A percentile compares a stretch with the other conserved stretches of the same genome.
phyloP scores from a whole-genome alignment of 2,329 filamentous ascomycete genomes.

The Neocatenulostroma microsporum region DNA sequence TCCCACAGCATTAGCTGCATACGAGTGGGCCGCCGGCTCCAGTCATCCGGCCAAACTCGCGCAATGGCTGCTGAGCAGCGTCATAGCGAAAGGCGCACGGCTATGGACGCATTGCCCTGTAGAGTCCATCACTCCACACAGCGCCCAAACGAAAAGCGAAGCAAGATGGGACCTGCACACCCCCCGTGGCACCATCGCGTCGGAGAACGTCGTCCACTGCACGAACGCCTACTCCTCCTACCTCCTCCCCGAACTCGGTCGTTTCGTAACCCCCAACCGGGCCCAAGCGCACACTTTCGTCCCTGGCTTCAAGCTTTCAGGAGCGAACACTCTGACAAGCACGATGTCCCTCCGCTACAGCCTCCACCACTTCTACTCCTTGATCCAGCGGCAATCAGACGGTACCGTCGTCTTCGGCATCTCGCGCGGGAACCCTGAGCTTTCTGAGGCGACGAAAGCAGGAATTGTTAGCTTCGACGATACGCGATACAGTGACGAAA shows the following conservation, averaged over 20 bases:
- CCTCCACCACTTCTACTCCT: slow-evolving; percentile 43
- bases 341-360: slow-evolving; percentile 43
- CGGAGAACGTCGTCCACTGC: slow-evolving; percentile 32
- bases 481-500: slow-evolving; percentile 33
- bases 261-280: slow-evolving; percentile 36
- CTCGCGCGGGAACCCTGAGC: slow-evolving; percentile 35
- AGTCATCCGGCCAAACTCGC: slow-evolving; percentile 44
- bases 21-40: slow-evolving; percentile 46
- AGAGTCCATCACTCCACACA: slow-evolving; percentile 14
- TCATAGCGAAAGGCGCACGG: slow-evolving; percentile 32
- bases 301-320: slow-evolving; percentile 33
- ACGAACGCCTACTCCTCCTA: slow-evolving; percentile 36
- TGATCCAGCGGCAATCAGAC: slow-evolving; percentile 40
- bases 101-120: slow-evolving; percentile 41
- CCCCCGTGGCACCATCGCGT: slow-evolving; percentile 26
- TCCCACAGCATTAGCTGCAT: slow-evolving; percentile 36
- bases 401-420: slow-evolving; percentile 40
- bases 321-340: slow-evolving; percentile 27
- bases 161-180: slow-evolving; percentile 30
- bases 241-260: slow-evolving; percentile 30
- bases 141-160: slow-evolving; percentile 7
- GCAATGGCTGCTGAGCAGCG: slow-evolving; percentile 39
- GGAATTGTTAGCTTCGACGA: slow-evolving; percentile 34
- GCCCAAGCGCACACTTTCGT: slow-evolving; percentile 41
- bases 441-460: slow-evolving; percentile 16